These are phyloP conservation scores for Mycena polygramma DNA, from an alignment of 768 basidiomycete species.

Conservation along the genomic window DNA sequence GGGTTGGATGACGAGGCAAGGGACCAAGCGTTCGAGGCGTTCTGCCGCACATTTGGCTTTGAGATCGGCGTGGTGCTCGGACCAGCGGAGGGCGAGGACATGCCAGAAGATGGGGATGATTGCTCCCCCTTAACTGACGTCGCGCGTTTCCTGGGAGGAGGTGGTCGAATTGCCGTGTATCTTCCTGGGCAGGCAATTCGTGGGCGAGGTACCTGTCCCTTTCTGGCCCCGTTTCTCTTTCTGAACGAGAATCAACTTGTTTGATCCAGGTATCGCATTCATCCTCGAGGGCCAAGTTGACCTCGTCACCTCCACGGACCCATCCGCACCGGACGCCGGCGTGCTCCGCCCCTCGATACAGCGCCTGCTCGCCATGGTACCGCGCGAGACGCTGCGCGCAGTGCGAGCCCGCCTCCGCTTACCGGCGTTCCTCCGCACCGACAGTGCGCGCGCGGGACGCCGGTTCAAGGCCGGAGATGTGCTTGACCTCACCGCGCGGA, in stretches of 20 bases:
- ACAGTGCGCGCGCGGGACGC: background rate
- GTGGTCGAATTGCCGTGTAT: background rate
- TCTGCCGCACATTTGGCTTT: conserved; percentile 13
- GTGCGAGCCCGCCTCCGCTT: background rate
- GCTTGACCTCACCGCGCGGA: background rate
- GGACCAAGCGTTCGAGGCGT: background rate
- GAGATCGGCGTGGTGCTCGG: background rate
- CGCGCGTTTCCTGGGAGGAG: background rate
- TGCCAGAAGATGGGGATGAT: background rate
- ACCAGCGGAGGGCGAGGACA: background rate
- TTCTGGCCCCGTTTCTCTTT: background rate
- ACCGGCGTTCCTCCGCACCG: background rate
- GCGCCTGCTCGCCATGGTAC: conserved; percentile 4
- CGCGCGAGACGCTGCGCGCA: conserved; percentile 16
- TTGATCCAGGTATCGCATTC: background rate
- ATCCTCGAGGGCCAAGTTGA: conserved; percentile 10
- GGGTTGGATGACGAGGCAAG: background rate
- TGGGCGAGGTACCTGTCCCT: background rate
- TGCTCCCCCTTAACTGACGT: background rate
- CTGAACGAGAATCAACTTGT: background rate
- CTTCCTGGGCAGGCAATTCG: background rate
- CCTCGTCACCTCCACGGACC: background rate
- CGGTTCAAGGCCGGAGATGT: background rate
- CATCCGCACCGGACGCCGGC: background rate
- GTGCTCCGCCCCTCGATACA: conserved; percentile 17